Base-by-base conservation (phyloP, 1,284 basidiomycete species). In the Ganoderma lucidum region DNA sequence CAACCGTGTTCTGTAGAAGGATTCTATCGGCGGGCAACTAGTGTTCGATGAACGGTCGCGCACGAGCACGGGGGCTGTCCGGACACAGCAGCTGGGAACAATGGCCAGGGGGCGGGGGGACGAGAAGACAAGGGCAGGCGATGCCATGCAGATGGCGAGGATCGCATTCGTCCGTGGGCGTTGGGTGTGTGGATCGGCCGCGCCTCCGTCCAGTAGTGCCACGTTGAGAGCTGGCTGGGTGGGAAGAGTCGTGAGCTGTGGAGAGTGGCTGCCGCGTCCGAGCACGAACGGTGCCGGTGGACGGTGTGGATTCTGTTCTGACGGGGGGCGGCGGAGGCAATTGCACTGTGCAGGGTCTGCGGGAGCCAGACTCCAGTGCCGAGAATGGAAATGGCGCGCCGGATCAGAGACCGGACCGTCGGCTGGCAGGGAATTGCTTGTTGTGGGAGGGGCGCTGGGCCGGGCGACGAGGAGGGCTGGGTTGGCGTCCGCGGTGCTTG, bases 321-420 rank as follows among this genome's bases (percentile, higher is more conserved):
- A 51, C 48, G 48, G 48, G 9, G 28, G 23, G 23, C 48, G 23
- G 48, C 48, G 48, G 48, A 23, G 48, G 48, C 48, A 51, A 28
- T 51, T 51, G 48, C 23, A 23, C 23, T 23, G 23, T 23, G 23
- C 48, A 28, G 48, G 48, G 48, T 51, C 48, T 51, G 19, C 45
- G 8, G 19, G 45, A 17, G 12, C 9, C 9, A 23, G 23, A 23
- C 23, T 23, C 23, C 23, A 41, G 39, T 44, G 42, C 42, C 42
- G 17, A 44, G 48, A 10, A n/a, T 28, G 48, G 48, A 48, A 17
- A n/a, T 44, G 10, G 23, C 48, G 48, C 48, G 48, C 48, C 48
- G 48, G 48, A 51, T 51, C 48, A 51, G 48, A 51, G 48, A 14
- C 48, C 48, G 48, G 48, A 23, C 48, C 48, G 48, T 51, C 48